Conservation (phyloP, 2,329 filamentous ascomycete genomes). For the Xylaria sp. region DNA sequence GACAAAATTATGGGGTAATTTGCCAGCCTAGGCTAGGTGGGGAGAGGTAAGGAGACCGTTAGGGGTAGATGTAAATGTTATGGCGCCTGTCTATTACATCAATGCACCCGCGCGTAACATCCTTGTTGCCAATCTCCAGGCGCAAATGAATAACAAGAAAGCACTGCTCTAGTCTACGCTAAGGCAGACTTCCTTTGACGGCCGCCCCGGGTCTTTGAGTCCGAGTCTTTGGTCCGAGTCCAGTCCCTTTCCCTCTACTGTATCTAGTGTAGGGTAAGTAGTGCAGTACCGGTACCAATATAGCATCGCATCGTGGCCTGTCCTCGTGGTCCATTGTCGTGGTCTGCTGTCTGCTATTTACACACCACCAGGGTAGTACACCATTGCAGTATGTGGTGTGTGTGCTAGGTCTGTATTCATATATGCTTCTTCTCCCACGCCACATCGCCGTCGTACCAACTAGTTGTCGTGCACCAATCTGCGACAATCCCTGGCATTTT, state of each 20-base stretch:
- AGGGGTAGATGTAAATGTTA: conserved; percentile 10
- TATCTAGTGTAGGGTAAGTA: neutral
- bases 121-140: conserved; percentile 37
- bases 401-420: conserved; percentile 9
- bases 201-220: conserved; percentile 28
- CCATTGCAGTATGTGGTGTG: neutral
- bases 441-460: conserved; percentile 21
- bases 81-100: conserved; percentile 41
- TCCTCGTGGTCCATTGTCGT: conserved; percentile 21
- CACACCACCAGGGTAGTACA: neutral
- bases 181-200: conserved; percentile 27
- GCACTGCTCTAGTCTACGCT: conserved; percentile 16
- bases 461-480: conserved; percentile 6
- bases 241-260: conserved; percentile 6
- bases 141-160: conserved; percentile 40
- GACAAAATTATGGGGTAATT: conserved; percentile 9
- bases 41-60: neutral
- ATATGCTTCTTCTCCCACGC: conserved; percentile 14
- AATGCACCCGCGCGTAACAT: conserved; percentile 27
- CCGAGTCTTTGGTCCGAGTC: conserved; percentile 33
- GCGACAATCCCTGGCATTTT: neutral
- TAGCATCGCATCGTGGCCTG: neutral
- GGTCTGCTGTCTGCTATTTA: neutral
- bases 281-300: neutral
- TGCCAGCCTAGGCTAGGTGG: conserved; percentile 3